Evolutionary conservation across 169 alveolate species (phyloP).

Genomic region (Plasmodium coatneyi): DNA sequence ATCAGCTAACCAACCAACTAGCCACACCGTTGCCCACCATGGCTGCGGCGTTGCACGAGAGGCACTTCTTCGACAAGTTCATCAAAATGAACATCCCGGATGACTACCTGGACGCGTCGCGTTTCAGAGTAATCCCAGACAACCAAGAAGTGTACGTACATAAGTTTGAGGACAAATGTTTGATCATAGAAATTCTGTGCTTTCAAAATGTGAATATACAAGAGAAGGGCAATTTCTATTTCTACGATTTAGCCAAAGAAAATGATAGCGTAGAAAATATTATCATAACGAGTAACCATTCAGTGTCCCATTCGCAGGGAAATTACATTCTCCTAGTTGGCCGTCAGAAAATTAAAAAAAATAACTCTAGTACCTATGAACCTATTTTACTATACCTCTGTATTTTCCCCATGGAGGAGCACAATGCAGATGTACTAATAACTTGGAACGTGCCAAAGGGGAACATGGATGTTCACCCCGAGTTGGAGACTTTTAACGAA

Average conservation of each 20-base stretch:
- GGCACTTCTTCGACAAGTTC: slow-evolving; percentile 27
- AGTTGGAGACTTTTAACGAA: slow-evolving; percentile 26
- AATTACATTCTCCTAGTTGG: slow-evolving; percentile 52
- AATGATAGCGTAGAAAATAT: slow-evolving; percentile 38
- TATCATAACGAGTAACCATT: slow-evolving; percentile 21
- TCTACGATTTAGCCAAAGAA: slow-evolving; percentile 68
- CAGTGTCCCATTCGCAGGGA: slow-evolving; percentile 26
- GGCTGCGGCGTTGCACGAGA: slow-evolving; percentile 28
- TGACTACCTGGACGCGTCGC: slow-evolving; percentile 29
- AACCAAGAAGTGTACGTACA: slow-evolving; percentile 74
- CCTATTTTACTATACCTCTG: slow-evolving; percentile 23
- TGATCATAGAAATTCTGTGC: slow-evolving; percentile 46
- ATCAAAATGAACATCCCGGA: slow-evolving; percentile 62
- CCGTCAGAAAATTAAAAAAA: slow-evolving; percentile 41
- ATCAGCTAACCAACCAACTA: not conserved
- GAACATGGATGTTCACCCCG: slow-evolving; percentile 40
- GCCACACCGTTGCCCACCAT: not conserved
- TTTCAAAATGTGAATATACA: slow-evolving; percentile 18
- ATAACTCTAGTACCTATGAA: slow-evolving; percentile 10
- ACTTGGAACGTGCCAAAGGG: slow-evolving; percentile 69
- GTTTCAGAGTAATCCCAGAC: slow-evolving; percentile 52
- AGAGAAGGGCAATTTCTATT: slow-evolving; percentile 63
- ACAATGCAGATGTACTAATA: slow-evolving; percentile 65
- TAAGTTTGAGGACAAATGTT: slow-evolving; percentile 36
- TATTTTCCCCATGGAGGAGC: slow-evolving; percentile 33